Conservation (phyloP, 345 rosid genomes). For the Acer negundo region DNA sequence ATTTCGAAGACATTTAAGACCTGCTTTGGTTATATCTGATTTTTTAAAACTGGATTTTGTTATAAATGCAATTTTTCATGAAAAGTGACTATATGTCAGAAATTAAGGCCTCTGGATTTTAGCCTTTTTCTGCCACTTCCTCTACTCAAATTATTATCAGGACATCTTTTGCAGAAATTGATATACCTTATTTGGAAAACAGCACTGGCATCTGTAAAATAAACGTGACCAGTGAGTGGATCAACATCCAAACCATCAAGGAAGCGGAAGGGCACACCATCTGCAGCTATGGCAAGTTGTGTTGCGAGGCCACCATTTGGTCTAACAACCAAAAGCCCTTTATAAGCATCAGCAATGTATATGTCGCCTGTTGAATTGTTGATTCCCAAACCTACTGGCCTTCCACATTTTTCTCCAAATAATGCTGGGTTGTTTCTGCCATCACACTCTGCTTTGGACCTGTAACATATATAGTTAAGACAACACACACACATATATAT, state of each 20-base stretch:
- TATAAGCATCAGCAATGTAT: constrained; percentile 22
- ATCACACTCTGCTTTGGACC: constrained; percentile 8
- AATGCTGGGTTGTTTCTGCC: neutral
- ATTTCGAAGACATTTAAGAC: too few species aligned
- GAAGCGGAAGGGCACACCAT: constrained; percentile 13
- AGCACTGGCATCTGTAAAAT: constrained; percentile 19
- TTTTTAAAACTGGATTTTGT: too few species aligned
- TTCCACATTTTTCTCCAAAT: constrained; percentile 6
- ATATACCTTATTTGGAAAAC: constrained; percentile 7
- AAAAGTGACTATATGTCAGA: too few species aligned
- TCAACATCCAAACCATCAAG: constrained; percentile 22
- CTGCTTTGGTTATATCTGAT: too few species aligned
- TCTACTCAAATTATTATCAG: too few species aligned
- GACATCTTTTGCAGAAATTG: neutral
- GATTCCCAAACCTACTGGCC: constrained; percentile 6
- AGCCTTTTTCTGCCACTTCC: constrained; percentile 12
- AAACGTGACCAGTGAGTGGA: constrained; percentile 14
- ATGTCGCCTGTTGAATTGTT: neutral
- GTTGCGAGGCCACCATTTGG: constrained; percentile 15
- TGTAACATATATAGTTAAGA: neutral
- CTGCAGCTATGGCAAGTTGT: constrained; percentile 11
- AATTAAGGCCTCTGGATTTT: neutral
- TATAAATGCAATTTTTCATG: too few species aligned
- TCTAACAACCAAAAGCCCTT: constrained; percentile 16
- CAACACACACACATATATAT: too few species aligned